Percentiles rank a stretch among this genome's conserved stretches.
Conservation (phyloP, 176 grass and related monocot genomes). For the Carex pumila region DNA sequence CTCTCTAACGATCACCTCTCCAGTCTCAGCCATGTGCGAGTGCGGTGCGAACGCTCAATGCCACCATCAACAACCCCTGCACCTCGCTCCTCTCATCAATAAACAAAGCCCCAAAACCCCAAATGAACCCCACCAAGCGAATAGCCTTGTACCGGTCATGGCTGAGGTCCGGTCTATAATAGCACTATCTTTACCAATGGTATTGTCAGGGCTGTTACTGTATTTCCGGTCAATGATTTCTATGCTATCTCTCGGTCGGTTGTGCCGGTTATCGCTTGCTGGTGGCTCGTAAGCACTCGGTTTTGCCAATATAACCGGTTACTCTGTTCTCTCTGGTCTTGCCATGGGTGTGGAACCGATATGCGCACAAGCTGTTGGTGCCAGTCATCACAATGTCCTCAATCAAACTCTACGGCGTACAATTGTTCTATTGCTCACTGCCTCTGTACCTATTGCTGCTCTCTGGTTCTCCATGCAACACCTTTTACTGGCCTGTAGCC, state of each 20-base stretch:
- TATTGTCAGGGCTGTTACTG: slow-evolving; percentile 52
- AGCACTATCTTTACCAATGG: slow-evolving; percentile 54
- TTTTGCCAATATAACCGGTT: slow-evolving; percentile 91
- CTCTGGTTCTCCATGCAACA: slow-evolving; percentile 69
- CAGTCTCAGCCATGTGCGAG: slow-evolving; percentile 27
- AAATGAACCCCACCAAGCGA: neutral
- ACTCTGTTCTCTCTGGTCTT: slow-evolving; percentile 84
- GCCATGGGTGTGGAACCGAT: slow-evolving; percentile 88
- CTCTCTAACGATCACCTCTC: neutral
- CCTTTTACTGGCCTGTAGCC: slow-evolving; percentile 44
- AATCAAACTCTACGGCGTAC: slow-evolving; percentile 51
- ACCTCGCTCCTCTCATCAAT: slow-evolving; percentile 6
- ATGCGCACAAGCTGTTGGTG: slow-evolving; percentile 71
- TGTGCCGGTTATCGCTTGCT: slow-evolving; percentile 62
- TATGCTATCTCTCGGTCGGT: slow-evolving; percentile 75
- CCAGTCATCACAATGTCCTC: slow-evolving; percentile 53
- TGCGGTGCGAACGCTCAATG: slow-evolving; percentile 37
- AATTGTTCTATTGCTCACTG: slow-evolving; percentile 43
- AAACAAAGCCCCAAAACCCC: slow-evolving; percentile 14
- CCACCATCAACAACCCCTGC: slow-evolving; percentile 31
- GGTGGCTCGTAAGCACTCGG: slow-evolving; percentile 78
- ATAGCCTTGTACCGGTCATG: neutral
- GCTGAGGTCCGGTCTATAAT: slow-evolving; percentile 54
- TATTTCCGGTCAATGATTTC: slow-evolving; percentile 73
- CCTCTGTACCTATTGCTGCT: slow-evolving; percentile 49